Conservation (phyloP, 2,329 filamentous ascomycete genomes). For the Botryotinia globosa region DNA sequence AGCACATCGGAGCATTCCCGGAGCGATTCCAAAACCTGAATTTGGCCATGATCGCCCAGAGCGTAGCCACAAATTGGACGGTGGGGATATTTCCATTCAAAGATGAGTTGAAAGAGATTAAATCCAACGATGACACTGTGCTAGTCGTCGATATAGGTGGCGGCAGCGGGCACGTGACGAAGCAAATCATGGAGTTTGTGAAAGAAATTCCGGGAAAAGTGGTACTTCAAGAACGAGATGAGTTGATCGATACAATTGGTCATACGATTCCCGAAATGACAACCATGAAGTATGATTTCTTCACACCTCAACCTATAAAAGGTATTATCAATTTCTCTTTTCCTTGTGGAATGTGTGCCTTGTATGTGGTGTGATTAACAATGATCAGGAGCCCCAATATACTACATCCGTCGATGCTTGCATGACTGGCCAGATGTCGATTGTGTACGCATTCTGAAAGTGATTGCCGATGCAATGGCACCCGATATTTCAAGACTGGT, state of each 20-base stretch:
- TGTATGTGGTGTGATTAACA: neutral
- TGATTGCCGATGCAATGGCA: constrained; percentile 17
- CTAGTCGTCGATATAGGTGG: constrained; percentile 44
- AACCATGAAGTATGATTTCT: constrained; percentile 36
- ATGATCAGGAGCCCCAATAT: constrained; percentile 31
- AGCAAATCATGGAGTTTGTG: constrained; percentile 37
- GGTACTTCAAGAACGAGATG: constrained; percentile 43
- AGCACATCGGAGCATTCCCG: constrained; percentile 32
- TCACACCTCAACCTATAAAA: constrained; percentile 35
- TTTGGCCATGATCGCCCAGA: constrained; percentile 32
- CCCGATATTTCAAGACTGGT: constrained; percentile 34
- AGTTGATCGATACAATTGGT: constrained; percentile 32
- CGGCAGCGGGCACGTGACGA: constrained; percentile 42
- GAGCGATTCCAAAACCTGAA: constrained; percentile 35
- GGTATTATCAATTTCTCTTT: constrained; percentile 5
- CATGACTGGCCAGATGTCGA: constrained; percentile 43
- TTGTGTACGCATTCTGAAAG: constrained; percentile 18
- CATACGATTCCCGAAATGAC: constrained; percentile 36
- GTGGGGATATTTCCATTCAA: constrained; percentile 31
- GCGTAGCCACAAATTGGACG: constrained; percentile 20
- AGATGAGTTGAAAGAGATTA: constrained; percentile 25
- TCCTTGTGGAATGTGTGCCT: neutral
- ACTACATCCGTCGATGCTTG: constrained; percentile 42
- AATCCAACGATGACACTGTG: constrained; percentile 32
- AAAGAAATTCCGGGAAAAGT: constrained; percentile 39